Conservation (phyloP, 1,284 basidiomycete genomes). For the Ganoderma leucocontextum region DNA sequence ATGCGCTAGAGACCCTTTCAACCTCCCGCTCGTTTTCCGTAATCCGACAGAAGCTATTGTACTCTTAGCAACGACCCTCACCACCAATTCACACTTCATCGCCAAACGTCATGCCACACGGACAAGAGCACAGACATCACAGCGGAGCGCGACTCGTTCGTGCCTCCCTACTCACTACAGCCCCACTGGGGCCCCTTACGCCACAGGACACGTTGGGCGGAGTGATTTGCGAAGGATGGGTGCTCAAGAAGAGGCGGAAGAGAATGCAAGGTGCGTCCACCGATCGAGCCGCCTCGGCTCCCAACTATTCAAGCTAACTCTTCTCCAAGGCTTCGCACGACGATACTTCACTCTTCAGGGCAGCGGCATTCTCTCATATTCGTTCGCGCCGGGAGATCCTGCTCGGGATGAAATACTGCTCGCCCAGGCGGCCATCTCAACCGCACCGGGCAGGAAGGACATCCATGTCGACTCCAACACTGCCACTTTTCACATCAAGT, state of each 20-base stretch:
- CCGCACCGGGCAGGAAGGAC: conserved; percentile 70
- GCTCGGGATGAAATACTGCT: conserved; percentile 75
- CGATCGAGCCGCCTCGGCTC: neutral
- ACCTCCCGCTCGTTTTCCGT: conserved; percentile 24
- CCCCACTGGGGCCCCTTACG: conserved; percentile 19
- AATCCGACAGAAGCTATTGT: neutral
- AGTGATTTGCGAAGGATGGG: conserved; percentile 73
- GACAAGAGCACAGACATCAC: conserved; percentile 13
- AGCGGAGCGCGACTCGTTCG: conserved; percentile 27
- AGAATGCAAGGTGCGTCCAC: conserved; percentile 77
- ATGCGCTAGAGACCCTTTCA: conserved; percentile 22
- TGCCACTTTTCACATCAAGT: conserved; percentile 83
- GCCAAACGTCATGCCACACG: conserved; percentile 8
- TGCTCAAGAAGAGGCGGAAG: conserved; percentile 84
- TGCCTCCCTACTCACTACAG: conserved; percentile 27
- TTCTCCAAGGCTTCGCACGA: conserved; percentile 76
- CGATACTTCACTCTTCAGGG: conserved; percentile 77
- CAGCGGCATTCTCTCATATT: conserved; percentile 77
- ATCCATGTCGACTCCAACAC: conserved; percentile 81
- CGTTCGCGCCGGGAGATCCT: conserved; percentile 75
- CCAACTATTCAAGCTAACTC: neutral
- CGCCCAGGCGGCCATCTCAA: conserved; percentile 77
- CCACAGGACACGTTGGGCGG: conserved; percentile 14
- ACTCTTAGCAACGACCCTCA: neutral
- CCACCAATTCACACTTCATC: neutral